These are phyloP conservation scores for Trichophyton verrucosum DNA, from an alignment of 2,329 filamentous ascomycete species.

Conservation along the genomic window DNA sequence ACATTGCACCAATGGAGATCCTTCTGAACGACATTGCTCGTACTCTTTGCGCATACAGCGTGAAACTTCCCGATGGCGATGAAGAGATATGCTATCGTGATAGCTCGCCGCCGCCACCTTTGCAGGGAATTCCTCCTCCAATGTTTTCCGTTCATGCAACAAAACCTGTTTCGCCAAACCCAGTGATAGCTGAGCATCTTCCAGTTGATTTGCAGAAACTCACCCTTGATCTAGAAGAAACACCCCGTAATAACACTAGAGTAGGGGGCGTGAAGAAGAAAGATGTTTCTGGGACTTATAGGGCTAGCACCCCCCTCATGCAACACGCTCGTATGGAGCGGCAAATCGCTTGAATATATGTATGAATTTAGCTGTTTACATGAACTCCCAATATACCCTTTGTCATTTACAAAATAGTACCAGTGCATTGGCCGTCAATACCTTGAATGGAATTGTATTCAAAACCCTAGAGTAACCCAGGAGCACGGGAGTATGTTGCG, in stretches of 20 bases:
- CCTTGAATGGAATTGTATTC: too few relatives aligned
- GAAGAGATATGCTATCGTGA: constrained; percentile 11
- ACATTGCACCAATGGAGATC: constrained; percentile 92
- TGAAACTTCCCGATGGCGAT: constrained; percentile 53
- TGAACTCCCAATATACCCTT: too few relatives aligned
- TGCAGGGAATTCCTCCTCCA: not conserved
- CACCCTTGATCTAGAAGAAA: constrained; percentile 8
- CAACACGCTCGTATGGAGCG: constrained; percentile 25
- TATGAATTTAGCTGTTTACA: not conserved
- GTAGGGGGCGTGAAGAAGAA: constrained; percentile 8
- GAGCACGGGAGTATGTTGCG: too few relatives aligned
- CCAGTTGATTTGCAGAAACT: constrained; percentile 12
- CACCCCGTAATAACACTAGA: constrained; percentile 1
- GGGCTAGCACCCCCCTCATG: constrained; percentile 17
- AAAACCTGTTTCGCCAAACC: not conserved
- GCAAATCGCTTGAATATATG: constrained; percentile 24
- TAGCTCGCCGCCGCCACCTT: not conserved
- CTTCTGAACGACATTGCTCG: constrained; percentile 73
- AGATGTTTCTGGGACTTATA: constrained; percentile 17
- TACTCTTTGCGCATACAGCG: constrained; percentile 56
- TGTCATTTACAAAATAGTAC: too few relatives aligned
- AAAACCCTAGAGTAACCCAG: too few relatives aligned
- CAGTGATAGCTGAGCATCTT: constrained; percentile 7
- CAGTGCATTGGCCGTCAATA: too few relatives aligned
- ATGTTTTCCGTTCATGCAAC: not conserved